Evolutionary conservation across 2,329 filamentous ascomycete species (phyloP), one percentile per base, ranked within the genome.

Genomic region (Fusarium euwallaceae): DNA sequence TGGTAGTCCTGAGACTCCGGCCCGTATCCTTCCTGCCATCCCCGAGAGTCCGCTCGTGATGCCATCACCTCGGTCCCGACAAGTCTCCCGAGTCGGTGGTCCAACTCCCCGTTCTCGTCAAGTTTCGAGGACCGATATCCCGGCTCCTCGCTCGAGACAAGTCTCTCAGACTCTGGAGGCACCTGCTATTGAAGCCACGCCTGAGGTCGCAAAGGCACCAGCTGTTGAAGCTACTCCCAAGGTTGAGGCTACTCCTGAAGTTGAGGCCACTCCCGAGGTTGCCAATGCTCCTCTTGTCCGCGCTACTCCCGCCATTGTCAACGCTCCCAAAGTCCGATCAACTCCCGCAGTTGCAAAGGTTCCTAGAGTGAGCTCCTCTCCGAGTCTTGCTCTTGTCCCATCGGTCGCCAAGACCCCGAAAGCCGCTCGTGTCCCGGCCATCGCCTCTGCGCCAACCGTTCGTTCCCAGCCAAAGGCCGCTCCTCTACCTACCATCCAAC

Each of bases 31-130:
- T 10, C 41, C 73, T 14, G 66, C 75, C 39, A 75, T 77, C 5
- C 73, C 64, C 1, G 75, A 77, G 58, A 69, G 73, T 24, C 69
- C 75, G 14, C 27, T 62, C 16, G 66, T 74, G 6, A 61, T 73
- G 39, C 43, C 71, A 4, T 61, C 64, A 2, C 75, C 73, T 14
- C 67, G 71, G 6, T 74, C 75, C 2, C 65, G 71, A 22, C 65
- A 76, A 32, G 71, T 76, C 4, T 76, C 75, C 34, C 67, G 53
- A 36, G 59, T 34, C 7, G 62, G 56, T 1, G 37, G 39, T 9
- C 16, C 51, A 5, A 53, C 66, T 11, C 70, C 63, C 29, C 67
- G 58, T 8, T 74, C 71, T 12, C 61, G 72, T 7, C 71, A 73
- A 39, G 67, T 73, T 6, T 73, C 71, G 22, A 55, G 32, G 10